Base-by-base conservation (phyloP, 2,329 filamentous ascomycete species). In the Dactylellina sp. region DNA sequence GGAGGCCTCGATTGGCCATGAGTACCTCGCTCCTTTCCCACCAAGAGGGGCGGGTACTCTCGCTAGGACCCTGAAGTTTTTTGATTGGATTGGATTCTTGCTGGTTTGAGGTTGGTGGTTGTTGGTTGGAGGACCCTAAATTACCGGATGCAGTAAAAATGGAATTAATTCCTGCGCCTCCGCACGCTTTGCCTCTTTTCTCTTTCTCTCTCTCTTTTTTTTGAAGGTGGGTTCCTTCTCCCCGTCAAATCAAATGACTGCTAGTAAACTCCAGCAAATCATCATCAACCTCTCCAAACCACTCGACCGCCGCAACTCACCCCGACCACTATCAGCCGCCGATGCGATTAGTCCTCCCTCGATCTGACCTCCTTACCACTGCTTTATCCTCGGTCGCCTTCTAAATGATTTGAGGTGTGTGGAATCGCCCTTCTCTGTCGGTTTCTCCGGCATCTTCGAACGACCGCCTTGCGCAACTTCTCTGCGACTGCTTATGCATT, bases 251-350 rank as follows among this genome's bases (percentile, higher is more conserved):
- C 66, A 71, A 64, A 63, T 71, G 65, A 64, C 66, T 53, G 52
- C 66, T 42, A 55, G 20, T 50, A 56, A 60, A 68, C 66, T 71
- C 57, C 52, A 71, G 66, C 66, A 71, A 71, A 71, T 71, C 66
- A 71, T 71, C 66, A 59, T 71, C 66, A 71, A 71, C 66, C 59
- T 71, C 66, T 24, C 42, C 39, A 61, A 49, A 49, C 49, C 49
- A 52, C 64, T 56, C 56, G 39, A 55, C 56, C 56, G 66, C 59
- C 66, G 66, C 57, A 55, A 42, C 50, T 39, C 42, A 50, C 53
- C 40, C 49, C 59, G 52, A 49, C 59, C 24, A 22, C 35, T 46
- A 22, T 42, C 57, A 16, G 35, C 42, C 14, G 20, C 56, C 49
- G 57, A 62, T 64, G 50, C 37, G 35, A 5, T 39, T n/a, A 52